Conservation (phyloP, 2,329 filamentous ascomycete species). For the Fusarium chuoi region DNA sequence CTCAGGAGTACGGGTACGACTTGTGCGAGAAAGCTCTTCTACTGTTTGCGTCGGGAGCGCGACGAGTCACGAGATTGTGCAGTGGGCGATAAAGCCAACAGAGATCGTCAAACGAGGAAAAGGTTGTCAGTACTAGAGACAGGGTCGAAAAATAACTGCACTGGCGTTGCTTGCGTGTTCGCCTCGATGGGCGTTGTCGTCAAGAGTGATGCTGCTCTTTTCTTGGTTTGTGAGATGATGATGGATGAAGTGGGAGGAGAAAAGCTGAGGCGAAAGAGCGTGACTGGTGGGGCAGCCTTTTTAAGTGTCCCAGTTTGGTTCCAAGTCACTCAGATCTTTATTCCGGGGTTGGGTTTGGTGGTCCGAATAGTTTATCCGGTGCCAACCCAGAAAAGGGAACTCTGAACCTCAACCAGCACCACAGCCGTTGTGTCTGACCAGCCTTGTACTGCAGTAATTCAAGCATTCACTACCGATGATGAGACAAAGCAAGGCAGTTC, state of each 20-base stretch:
- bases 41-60: conserved; percentile 44
- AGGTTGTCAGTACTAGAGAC: conserved; percentile 31
- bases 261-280: conserved; percentile 21
- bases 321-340: not conserved
- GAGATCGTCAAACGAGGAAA: conserved; percentile 20
- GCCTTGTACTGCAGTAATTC: not conserved
- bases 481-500: not conserved
- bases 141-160: conserved; percentile 21
- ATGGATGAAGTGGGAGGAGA: conserved; percentile 28
- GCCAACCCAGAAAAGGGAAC: conserved; percentile 2
- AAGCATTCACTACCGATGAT: not conserved
- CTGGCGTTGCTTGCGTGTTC: conserved; percentile 11
- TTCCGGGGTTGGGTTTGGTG: not conserved
- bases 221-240: conserved; percentile 30
- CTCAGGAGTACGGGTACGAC: conserved; percentile 42
- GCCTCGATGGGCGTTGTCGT: conserved; percentile 32
- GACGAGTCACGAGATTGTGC: conserved; percentile 43
- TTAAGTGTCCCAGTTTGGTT: conserved; percentile 25
- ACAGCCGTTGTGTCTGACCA: not conserved
- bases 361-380: conserved; percentile 24
- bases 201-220: conserved; percentile 12
- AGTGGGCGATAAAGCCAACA: conserved; percentile 22
- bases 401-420: not conserved
- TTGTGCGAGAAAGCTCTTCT: conserved; percentile 43
- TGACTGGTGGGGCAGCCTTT: conserved; percentile 38